Percentiles rank a stretch among this genome's conserved stretches.
Conservation (phyloP, 768 basidiomycete species). For the Thelephora ganbajun region DNA sequence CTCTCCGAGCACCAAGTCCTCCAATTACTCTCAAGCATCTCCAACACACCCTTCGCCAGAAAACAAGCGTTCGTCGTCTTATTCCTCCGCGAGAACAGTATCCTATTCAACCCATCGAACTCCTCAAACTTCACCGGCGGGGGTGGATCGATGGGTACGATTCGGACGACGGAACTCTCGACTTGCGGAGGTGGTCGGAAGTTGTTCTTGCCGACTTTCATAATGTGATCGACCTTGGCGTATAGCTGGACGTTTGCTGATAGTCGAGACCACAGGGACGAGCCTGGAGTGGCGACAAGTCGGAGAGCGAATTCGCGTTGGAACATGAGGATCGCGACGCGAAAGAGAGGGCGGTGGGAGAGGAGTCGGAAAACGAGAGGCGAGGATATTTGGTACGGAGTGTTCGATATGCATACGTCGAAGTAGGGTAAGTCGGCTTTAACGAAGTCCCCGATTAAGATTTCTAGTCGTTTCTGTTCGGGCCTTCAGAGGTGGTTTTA, state of each 20-base stretch:
- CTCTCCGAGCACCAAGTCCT: slow-evolving; percentile 84
- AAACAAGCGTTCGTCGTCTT: slow-evolving; percentile 86
- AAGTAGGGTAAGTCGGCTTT: slow-evolving; percentile 98
- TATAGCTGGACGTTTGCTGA: slow-evolving; percentile 97
- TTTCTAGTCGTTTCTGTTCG: slow-evolving; percentile 87
- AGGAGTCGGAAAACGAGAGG: slow-evolving; percentile 93
- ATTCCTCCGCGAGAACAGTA: slow-evolving; percentile 81
- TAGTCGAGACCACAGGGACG: slow-evolving; percentile 82
- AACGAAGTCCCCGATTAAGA: slow-evolving; percentile 95
- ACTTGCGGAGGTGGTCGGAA: slow-evolving; percentile 94
- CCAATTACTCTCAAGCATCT: slow-evolving; percentile 90
- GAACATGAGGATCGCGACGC: slow-evolving; percentile 97
- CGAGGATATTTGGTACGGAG: slow-evolving; percentile 98
- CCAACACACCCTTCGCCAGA: slow-evolving; percentile 85
- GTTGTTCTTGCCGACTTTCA: slow-evolving; percentile 94
- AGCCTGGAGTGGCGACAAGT: slow-evolving; percentile 73
- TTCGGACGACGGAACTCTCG: slow-evolving; percentile 82
- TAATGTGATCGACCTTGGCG: slow-evolving; percentile 88
- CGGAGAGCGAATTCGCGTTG: slow-evolving; percentile 96
- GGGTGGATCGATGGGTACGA: slow-evolving; percentile 88
- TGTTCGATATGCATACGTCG: slow-evolving; percentile 98
- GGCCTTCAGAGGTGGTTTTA: slow-evolving; percentile 37
- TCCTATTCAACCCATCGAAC: slow-evolving; percentile 89
- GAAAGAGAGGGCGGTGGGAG: slow-evolving; percentile 89
- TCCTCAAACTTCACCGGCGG: slow-evolving; percentile 94